Base-by-base conservation (phyloP, 140 eudicot species). In the Anethum foeniculum region DNA sequence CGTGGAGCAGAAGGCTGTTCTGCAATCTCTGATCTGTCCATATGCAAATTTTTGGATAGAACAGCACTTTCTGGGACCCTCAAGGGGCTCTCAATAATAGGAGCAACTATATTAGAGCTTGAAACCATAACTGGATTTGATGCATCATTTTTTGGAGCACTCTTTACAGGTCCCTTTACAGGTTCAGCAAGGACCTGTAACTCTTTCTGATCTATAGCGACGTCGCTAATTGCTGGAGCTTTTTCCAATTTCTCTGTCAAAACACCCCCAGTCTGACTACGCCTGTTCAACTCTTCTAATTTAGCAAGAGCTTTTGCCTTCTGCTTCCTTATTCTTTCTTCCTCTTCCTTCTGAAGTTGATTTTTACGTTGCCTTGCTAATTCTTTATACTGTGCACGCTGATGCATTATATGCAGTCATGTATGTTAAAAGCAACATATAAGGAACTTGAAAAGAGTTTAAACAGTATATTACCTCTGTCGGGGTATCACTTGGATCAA, bases 291-390 rank as follows among this genome's bases (percentile, higher is more conserved):
- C 82, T 96, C 99, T 86, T 93, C 98, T 80, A 96, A 71, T 81
- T 96, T 96, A 39, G 97, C 98, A 72, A 79, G 84, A 74, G 98
- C 98, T 83, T 93, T 96, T 48, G 98, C 99, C 87, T 86, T 93
- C 89, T 91, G 99, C 77, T 96, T 94, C 78, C 85, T 85, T n/a
- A 82, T 84, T 72, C 99, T 81, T 72, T 93, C 99, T 84, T 96
- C 99, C 87, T 96, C 99, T 85, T 96, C 99, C 90, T 85, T 93
- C 81, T 91, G 98, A 47, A 88, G 84, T 83, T 96, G 94, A 51
- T 91, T 79, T 64, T 91, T 90, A 81, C 99, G 99, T 72, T 96
- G 98, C 87, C 88, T 96, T 19, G 98, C 97, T 78, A 96, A 21
- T 88, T 96, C 99, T 83, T 87, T 93, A 93, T 84, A 88, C 84